These are phyloP conservation scores for Apiospora phragmitis DNA, from an alignment of 2,329 filamentous ascomycete species.

Conservation along the genomic window DNA sequence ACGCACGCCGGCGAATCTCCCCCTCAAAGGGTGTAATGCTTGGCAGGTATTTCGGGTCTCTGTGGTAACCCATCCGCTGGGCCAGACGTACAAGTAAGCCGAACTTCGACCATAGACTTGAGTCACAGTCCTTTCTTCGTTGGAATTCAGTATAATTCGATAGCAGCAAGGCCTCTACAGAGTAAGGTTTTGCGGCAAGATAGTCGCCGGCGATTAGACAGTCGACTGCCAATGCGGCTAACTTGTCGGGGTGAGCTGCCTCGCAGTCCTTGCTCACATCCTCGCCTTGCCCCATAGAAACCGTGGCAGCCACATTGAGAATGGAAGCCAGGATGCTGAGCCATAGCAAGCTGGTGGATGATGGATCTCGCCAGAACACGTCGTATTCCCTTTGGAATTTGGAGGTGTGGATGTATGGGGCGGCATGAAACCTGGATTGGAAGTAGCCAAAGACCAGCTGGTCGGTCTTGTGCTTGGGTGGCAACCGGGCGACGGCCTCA, in stretches of 20 bases:
- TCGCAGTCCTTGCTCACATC: constrained; percentile 24
- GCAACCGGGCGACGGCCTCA: constrained; percentile 33
- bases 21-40: constrained; percentile 48
- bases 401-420: constrained; percentile 35
- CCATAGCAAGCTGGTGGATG: constrained; percentile 46
- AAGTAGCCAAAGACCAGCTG: constrained; percentile 36
- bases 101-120: constrained; percentile 49
- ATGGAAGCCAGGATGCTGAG: constrained; percentile 52
- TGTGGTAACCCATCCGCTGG: constrained; percentile 53
- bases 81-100: constrained; percentile 48
- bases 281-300: constrained; percentile 33
- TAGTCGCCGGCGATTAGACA: constrained; percentile 51
- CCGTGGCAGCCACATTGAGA: constrained; percentile 40
- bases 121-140: constrained; percentile 41
- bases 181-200: constrained; percentile 43
- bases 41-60: constrained; percentile 44
- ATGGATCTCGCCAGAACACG: constrained; percentile 45
- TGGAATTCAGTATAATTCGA: constrained; percentile 44
- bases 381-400: constrained; percentile 51
- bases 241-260: constrained; percentile 27
- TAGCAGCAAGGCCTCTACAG: constrained; percentile 51
- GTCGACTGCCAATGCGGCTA: constrained; percentile 41
- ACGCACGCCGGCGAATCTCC: constrained; percentile 51
- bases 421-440: constrained; percentile 32
- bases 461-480: constrained; percentile 31